Base-by-base conservation (phyloP, 305 asterid species). In the Euphrasia arctica region DNA sequence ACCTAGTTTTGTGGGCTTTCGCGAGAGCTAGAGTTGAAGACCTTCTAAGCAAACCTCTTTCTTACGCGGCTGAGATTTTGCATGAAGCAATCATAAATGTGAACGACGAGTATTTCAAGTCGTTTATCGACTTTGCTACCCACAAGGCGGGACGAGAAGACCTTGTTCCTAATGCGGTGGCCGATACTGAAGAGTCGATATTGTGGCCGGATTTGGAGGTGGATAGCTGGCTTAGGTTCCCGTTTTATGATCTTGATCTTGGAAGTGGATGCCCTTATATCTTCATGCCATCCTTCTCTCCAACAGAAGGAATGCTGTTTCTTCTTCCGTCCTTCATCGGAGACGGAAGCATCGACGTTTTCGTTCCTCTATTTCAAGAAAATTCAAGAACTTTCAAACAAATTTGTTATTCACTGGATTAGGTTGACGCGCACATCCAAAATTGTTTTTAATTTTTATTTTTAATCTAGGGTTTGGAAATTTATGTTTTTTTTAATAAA, bases 161-260 rank as follows among this genome's bases (percentile, higher is more conserved):
- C 15, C 91, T 90, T 0, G 70, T 80, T 4, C 79, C 95, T 0
- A 77, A 76, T 13, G 74, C 81, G 5, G 71, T 50, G 32, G 75
- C 89, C 0, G 91, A 90, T 68, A 83, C 78, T 32, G 34, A 78
- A 29, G 85, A 84, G 76, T 59, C 76, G 0, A 78, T 84, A 0
- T 76, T 88, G 63, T 85, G 90, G 79, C 97, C 97, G 1, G 80
- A 90, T 71, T 63, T 88, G 80, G 97, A 90, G 62, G 95, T 88
- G n/a, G 85, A 81, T 63, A 90, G 96, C 59, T 90, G 97, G 97
- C 68, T 90, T 31, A 79, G 96, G 82, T 85, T 90, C 51, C 97
- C 97, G 60, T 88, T 88, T 63, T 81, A 78, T 39, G 95, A 88
- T 58, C 75, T 90, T 1, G 97, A 90, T 84, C 84, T 90, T 58